Evolutionary conservation across 2,329 filamentous ascomycete genomes (phyloP).

Genomic region (Claviceps citrina): DNA sequence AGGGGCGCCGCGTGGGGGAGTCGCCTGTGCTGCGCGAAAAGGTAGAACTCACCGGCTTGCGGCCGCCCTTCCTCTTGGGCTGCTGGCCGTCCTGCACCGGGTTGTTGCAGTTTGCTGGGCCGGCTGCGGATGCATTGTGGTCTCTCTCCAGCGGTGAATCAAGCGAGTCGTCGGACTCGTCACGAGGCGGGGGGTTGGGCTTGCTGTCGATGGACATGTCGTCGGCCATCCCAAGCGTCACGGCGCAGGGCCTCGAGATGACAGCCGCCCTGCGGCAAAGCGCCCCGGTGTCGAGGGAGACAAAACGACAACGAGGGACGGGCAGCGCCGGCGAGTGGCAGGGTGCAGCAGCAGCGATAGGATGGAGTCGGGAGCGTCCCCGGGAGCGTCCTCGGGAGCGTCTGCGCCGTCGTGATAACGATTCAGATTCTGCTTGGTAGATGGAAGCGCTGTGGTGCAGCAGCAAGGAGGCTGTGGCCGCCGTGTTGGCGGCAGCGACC

Average conservation of each 20-base stretch:
- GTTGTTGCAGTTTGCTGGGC: conserved; percentile 12
- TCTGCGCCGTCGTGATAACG: conserved; percentile 7
- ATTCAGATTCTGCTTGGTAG: conserved; percentile 7
- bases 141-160: conserved; percentile 46
- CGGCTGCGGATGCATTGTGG: conserved; percentile 19
- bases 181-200: conserved; percentile 27
- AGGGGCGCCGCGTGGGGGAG: neutral
- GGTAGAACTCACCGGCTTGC: conserved; percentile 73
- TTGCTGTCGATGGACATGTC: conserved; percentile 47
- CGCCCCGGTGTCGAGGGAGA: conserved; percentile 16
- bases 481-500: conserved; percentile 12
- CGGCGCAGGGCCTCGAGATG: conserved; percentile 19
- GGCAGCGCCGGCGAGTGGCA: neutral
- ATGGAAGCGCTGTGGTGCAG: conserved; percentile 3
- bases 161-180: conserved; percentile 46
- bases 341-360: conserved; percentile 5
- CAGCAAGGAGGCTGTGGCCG: conserved; percentile 9
- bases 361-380: conserved; percentile 5
- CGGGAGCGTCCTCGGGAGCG: conserved; percentile 4
- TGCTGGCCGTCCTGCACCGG: conserved; percentile 39
- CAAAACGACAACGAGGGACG: conserved; percentile 17
- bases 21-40: too few relatives aligned
- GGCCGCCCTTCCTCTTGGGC: conserved; percentile 91
- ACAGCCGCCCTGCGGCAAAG: conserved; percentile 23
- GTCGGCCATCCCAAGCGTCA: conserved; percentile 42